Evolutionary conservation across 192 early-diverging fungal genomes (phyloP), one percentile per base, ranked within the genome.

Genomic region (Oehlia diaphana): DNA sequence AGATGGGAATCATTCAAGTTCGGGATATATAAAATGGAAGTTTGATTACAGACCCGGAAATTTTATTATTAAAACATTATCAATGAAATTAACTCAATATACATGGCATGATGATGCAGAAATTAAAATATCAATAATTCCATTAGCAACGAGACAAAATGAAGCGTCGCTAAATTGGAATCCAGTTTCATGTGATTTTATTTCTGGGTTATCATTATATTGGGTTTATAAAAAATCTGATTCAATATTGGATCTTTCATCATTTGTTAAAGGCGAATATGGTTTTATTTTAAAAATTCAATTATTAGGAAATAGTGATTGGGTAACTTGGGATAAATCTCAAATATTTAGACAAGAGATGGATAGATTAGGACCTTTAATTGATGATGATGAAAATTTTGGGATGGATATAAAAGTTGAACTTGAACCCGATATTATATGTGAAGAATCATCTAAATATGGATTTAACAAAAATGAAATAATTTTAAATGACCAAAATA

Each of bases 11-110:
- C 7, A 42, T 42, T 7, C 39, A 7, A 42, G 39, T 8, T 42
- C 39, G 4, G 10, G 44, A 47, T 47, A 47, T 47, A 47, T 47
- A 12, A 67, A 16, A 33, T 67, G 65, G 65, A 67, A 67, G 23
- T 67, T 67, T 16, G 65, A 67, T 67, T 67, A 67, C 16, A 67
- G 65, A 67, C 64, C 64, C 31, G 64, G 31, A 66, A 66, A 66
- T 28, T 31, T 66, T 4, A 13, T 33, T 33, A 66, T 66, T 33
- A 8, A 26, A 33, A 33, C 64, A 33, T 31, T 66, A 33, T 66
- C 28, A 28, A 3, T 66, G 33, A 66, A 66, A 21, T 23, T 63
- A 23, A 21, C 4, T 2, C 63, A 63, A 23, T 0, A 7, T 63
- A n/a, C 23, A 0, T 63, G 63, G 64, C 26, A 13, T 28, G 64